Base-by-base conservation (phyloP, 495 filamentous ascomycete species). In the Penicillium chermesinum region DNA sequence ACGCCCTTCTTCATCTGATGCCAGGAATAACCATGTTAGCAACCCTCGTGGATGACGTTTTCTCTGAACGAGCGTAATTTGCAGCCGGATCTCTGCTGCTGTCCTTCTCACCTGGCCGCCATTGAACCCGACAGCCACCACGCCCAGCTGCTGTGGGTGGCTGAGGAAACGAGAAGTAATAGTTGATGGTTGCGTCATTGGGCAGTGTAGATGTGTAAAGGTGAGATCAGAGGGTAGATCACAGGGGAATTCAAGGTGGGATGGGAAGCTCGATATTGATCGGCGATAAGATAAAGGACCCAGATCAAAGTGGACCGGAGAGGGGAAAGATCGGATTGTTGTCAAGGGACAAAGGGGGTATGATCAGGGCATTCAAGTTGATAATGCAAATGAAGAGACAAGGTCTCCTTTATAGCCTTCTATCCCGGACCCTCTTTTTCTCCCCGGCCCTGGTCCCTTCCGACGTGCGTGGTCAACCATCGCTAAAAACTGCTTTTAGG, bases 71-170 rank as follows among this genome's bases (percentile, higher is more conserved):
- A n/a, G n/a, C n/a, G n/a, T n/a, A n/a, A n/a, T n/a, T n/a, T n/a
- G n/a, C n/a, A n/a, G 41, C 39, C 38, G 21, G 30, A 9, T 46
- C 17, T 25, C 3, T 5, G 20, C 18, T 2, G n/a, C 13, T 14
- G 15, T 13, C 19, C 16, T 10, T 38, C 34, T 22, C 80, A 91
- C 91, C 79, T 98, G 93, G 42, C 93, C 93, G 57, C 94, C 93
- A 46, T 90, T 95, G 77, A 98, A 98, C 49, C 91, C 91, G 15
- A 97, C 93, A 20, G 91, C 91, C 33, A 97, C 88, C 41, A 98
- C 78, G 47, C 93, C 93, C 45, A 98, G 79, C 53, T 96, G 82
- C 62, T 85, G 74, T 41, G 80, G 76, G 52, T 82, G 73, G 51
- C 83, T 70, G 50, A 98, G 86, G 72, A 96, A 98, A 55, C 85